Base-by-base conservation (phyloP, 2,329 filamentous ascomycete genomes). In the Calycina marina region DNA sequence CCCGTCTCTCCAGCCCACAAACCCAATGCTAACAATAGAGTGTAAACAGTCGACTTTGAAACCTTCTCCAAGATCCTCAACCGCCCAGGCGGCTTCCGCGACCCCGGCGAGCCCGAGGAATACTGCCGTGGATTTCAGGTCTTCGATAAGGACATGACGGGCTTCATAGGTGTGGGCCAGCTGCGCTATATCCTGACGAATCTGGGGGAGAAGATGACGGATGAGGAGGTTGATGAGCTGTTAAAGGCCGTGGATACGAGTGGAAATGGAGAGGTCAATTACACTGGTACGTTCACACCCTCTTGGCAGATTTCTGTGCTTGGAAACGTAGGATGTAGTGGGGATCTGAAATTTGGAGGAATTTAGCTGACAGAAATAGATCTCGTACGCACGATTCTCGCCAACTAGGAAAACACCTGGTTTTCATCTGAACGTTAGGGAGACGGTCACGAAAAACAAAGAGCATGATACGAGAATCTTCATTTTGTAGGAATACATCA, bases 41-140 rank as follows among this genome's bases (percentile, higher is more conserved):
- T 13, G 9, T 32, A 10, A 8, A 37, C 41, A 96, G 90, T 98
- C 62, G 90, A 96, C 60, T 98, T 96, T 57, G 88, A 96, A 57
- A 82, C 85, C 45, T 98, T 98, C 67, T 76, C 81, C 59, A 90
- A 90, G 60, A 77, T 96, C 49, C 82, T 98, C 43, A 96, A 96
- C 72, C 81, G 90, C 43, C 90, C 90, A 20, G 86, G 86, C 55
- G 90, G 90, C 50, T 98, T 98, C 79, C 85, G 90, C 56, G 90
- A 96, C 52, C 86, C 90, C 2, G 90, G 90, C 56, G 86, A 94
- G 62, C 88, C 90, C 25, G 88, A 96, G 54, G 88, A 96, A 59
- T 98, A 98, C 63, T 93, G 88, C 61, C 82, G 88, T 41, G 90
- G 90, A 35, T 98, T 98, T 67, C 90, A 98, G 60, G 90, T 98